Percentiles rank a stretch among this genome's conserved stretches.
Evolutionary conservation across 192 early-diverging fungal species (phyloP).

Genomic region (Coemansia sp.): DNA sequence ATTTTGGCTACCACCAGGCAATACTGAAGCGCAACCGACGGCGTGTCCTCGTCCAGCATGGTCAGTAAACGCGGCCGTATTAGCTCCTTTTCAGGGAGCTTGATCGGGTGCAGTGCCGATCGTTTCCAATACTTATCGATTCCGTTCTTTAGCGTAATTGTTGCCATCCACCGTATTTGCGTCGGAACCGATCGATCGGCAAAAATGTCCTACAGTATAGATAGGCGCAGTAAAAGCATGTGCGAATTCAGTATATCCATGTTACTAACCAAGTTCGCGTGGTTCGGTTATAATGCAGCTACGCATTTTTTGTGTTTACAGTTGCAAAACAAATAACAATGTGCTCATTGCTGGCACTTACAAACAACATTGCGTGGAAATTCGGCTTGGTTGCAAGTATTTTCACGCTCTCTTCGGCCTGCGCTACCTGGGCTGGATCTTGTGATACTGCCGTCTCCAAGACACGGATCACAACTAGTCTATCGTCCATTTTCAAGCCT

Average conservation of each 20-base stretch:
- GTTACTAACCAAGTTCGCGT: neutral
- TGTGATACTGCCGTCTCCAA: constrained; percentile 70
- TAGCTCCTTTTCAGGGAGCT: constrained; percentile 66
- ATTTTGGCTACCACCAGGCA: constrained; percentile 78
- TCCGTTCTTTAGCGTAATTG: constrained; percentile 86
- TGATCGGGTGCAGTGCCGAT: constrained; percentile 55
- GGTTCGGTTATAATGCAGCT: neutral
- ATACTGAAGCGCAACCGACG: constrained; percentile 72
- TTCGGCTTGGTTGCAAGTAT: constrained; percentile 56
- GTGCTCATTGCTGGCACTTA: constrained; percentile 30
- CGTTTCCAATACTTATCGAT: constrained; percentile 89
- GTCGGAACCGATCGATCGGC: constrained; percentile 64
- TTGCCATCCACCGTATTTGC: constrained; percentile 70
- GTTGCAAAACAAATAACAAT: constrained; percentile 15
- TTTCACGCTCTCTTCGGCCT: constrained; percentile 66
- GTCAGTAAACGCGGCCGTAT: constrained; percentile 66
- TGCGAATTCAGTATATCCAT: neutral
- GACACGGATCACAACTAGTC: constrained; percentile 42
- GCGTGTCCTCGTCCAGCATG: constrained; percentile 68
- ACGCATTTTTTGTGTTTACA: too few relatives aligned
- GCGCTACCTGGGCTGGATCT: constrained; percentile 60
- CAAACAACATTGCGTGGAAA: constrained; percentile 70
- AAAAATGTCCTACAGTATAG: constrained; percentile 56
- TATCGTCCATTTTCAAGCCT: constrained; percentile 10
- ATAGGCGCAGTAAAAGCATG: too few relatives aligned